phyloP scores from a whole-genome alignment of 2,329 filamentous ascomycete genomes.

The Alternaria sp. region DNA sequence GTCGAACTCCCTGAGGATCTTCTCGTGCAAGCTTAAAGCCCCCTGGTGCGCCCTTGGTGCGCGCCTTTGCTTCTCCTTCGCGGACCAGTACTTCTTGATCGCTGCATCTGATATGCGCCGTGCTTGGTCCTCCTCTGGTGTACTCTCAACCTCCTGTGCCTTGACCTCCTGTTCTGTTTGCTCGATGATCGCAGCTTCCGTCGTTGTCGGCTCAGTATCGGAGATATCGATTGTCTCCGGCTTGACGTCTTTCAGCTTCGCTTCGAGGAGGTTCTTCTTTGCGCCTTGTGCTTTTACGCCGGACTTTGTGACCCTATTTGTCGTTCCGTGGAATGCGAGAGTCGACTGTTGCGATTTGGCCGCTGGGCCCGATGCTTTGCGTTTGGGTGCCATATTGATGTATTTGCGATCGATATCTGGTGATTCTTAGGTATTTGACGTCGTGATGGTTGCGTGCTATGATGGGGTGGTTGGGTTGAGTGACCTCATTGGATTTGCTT shows the following conservation, averaged over 20 bases:
- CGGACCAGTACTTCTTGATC: constrained; percentile 78
- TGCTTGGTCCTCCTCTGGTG: constrained; percentile 62
- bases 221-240: constrained; percentile 30
- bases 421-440: not conserved
- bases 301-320: constrained; percentile 66
- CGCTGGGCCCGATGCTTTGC: constrained; percentile 49
- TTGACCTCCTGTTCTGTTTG: constrained; percentile 46
- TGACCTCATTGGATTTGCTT: constrained; percentile 39
- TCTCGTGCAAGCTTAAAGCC: constrained; percentile 75
- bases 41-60: constrained; percentile 80
- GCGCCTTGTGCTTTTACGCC: constrained; percentile 43
- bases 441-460: constrained; percentile 10
- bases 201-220: constrained; percentile 44
- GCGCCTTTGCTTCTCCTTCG: constrained; percentile 71
- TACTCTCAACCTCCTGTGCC: constrained; percentile 29
- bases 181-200: constrained; percentile 49
- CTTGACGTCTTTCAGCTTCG: constrained; percentile 36
- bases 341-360: constrained; percentile 64
- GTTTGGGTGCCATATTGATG: constrained; percentile 54
- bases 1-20: constrained; percentile 90
- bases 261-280: constrained; percentile 50
- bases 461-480: constrained; percentile 20
- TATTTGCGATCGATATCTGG: constrained; percentile 2
- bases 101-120: constrained; percentile 70
- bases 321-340: constrained; percentile 66